Percentiles rank a stretch among this genome's conserved stretches.
Conservation (phyloP, 257 asterid species). For the Oldenlandia corymbosa region DNA sequence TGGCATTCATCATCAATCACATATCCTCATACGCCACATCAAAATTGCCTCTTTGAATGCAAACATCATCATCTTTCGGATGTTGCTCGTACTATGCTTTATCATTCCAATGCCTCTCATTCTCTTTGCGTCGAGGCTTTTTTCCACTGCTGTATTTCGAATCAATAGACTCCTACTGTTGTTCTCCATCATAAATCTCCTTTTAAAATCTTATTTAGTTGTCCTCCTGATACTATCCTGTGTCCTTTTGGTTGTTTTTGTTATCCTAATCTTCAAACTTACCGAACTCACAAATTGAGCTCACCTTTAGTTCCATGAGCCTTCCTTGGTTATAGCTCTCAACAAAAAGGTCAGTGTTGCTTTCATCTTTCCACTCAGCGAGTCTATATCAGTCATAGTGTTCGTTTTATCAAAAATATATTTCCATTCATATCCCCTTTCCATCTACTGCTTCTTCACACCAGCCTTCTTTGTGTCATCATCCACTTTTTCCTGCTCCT, state of each 20-base stretch:
- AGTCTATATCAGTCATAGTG: too few species aligned
- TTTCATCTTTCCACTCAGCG: not conserved
- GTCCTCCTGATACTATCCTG: not conserved
- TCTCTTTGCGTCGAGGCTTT: not conserved
- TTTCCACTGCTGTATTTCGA: not conserved
- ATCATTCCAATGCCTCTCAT: not conserved
- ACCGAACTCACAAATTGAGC: not conserved
- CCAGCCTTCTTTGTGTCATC: too few species aligned
- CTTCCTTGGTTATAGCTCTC: not conserved
- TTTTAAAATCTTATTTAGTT: too few species aligned
- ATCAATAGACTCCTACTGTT: not conserved
- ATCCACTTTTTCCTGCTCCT: too few species aligned
- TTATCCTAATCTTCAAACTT: not conserved
- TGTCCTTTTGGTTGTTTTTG: slow-evolving; percentile 2
- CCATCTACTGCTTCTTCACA: not conserved
- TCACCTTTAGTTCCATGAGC: not conserved
- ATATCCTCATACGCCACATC: not conserved
- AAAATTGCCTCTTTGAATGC: not conserved
- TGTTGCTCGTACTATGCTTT: not conserved
- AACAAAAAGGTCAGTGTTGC: not conserved
- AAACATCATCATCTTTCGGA: slow-evolving; percentile 8
- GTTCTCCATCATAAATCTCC: not conserved
- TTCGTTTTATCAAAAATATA: not conserved
- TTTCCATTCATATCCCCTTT: not conserved
- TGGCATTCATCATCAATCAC: not conserved